Percentiles rank a stretch among this genome's conserved stretches.
phyloP scores from a whole-genome alignment of 352 stramenopile genomes.

The Phytophthora fragariae region DNA sequence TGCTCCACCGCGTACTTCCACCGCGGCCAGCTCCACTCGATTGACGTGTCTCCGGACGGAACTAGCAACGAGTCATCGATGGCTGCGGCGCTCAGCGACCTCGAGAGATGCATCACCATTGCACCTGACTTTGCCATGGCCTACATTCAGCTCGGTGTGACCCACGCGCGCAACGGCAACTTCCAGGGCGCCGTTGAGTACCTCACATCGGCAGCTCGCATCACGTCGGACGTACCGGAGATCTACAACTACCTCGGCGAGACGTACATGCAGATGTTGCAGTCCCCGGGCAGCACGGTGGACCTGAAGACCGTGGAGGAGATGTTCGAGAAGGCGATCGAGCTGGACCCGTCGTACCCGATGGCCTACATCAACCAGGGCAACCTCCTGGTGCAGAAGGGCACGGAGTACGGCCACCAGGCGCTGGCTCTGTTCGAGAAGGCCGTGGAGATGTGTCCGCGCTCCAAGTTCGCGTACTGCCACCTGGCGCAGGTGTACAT shows the following conservation, averaged over 20 bases:
- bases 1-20: conserved; percentile 86
- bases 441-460: conserved; percentile 77
- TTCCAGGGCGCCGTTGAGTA: conserved; percentile 79
- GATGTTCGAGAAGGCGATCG: conserved; percentile 86
- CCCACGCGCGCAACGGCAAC: conserved; percentile 74
- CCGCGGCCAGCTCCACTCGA: conserved; percentile 83
- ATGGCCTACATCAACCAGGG: conserved; percentile 91
- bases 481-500: conserved; percentile 88
- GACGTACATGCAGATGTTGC: conserved; percentile 88
- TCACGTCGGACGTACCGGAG: conserved; percentile 79
- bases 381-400: conserved; percentile 82
- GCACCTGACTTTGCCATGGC: conserved; percentile 83
- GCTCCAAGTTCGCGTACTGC: conserved; percentile 87
- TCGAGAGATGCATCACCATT: conserved; percentile 77
- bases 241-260: conserved; percentile 91
- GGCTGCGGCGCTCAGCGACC: conserved; percentile 61
- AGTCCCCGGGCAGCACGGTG: conserved; percentile 55
- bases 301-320: conserved; percentile 68
- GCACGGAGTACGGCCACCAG: conserved; percentile 71
- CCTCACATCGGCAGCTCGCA: conserved; percentile 62
- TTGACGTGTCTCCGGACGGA: conserved; percentile 68
- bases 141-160: conserved; percentile 86
- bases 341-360: conserved; percentile 80
- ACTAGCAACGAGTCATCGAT: conserved; percentile 62
- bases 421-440: conserved; percentile 81